phyloP scores from a whole-genome alignment of 345 rosid genomes.

The Luvunga scandens region DNA sequence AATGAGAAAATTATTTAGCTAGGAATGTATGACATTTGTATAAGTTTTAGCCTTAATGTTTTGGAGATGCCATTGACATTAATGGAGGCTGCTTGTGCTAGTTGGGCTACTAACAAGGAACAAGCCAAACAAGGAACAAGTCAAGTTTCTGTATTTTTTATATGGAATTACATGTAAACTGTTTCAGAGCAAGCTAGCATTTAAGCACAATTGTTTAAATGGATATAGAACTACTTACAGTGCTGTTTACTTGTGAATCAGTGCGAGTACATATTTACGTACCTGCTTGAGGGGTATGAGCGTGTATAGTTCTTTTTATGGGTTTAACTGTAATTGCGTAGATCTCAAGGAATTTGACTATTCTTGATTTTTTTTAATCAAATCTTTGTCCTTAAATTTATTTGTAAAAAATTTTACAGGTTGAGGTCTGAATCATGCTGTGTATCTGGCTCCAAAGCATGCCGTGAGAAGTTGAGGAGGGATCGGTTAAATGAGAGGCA shows the following conservation, averaged over 20 bases:
- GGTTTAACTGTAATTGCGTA: not conserved
- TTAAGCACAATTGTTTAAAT: not conserved
- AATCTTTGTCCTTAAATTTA: not conserved
- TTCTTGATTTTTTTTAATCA: not conserved
- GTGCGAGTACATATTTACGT: not conserved
- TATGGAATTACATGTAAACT: not conserved
- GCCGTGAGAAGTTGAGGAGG: conserved; percentile 27
- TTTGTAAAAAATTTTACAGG: conserved; percentile 2
- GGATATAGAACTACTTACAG: not conserved
- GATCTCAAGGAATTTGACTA: not conserved
- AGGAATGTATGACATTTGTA: not conserved
- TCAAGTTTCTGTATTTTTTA: not conserved
- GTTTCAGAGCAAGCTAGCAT: not conserved
- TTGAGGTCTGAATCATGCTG: conserved; percentile 15
- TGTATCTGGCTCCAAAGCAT: conserved; percentile 26
- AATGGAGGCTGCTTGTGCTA: not conserved
- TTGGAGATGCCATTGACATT: no score
- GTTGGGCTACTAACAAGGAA: not conserved
- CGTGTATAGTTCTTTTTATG: not conserved
- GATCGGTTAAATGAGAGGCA: conserved; percentile 26
- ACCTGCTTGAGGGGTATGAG: not conserved
- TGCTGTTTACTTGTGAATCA: not conserved
- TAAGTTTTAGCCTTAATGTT: not conserved
- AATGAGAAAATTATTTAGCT: not conserved
- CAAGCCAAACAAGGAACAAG: not conserved